These are phyloP conservation scores for Melaleuca alternifolia DNA, from an alignment of 345 rosid species.

Conservation along the genomic window DNA sequence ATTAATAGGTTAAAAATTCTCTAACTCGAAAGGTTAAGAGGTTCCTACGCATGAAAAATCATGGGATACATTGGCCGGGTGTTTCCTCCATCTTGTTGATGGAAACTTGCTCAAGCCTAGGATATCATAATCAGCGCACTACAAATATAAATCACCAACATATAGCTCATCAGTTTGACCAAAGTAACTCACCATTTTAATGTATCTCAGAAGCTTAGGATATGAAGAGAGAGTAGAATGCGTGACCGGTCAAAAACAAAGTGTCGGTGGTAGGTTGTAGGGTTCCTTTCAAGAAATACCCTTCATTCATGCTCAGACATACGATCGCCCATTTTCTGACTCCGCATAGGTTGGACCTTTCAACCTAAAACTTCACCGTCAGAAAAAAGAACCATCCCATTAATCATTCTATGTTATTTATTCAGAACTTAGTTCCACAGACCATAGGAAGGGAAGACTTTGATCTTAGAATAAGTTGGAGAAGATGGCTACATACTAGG, in stretches of 20 bases:
- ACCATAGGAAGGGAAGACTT: background rate
- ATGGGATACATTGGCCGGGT: background rate
- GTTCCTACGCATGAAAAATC: background rate
- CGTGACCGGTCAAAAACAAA: background rate
- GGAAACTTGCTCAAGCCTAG: background rate
- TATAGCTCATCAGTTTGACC: background rate
- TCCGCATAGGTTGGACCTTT: background rate
- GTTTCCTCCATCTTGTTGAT: background rate
- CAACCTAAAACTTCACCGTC: accelerated
- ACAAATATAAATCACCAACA: background rate
- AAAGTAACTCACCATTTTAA: background rate
- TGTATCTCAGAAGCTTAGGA: background rate
- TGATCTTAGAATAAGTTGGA: background rate
- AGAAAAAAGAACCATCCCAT: background rate
- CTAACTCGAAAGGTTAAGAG: background rate
- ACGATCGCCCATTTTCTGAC: background rate
- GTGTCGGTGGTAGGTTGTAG: background rate
- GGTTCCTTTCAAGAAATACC: background rate
- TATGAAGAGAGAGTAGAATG: no score
- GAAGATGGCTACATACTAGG: background rate
- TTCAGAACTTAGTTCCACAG: background rate
- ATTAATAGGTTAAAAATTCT: background rate
- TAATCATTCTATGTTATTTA: background rate
- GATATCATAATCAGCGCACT: background rate
- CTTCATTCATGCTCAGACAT: background rate